Evolutionary conservation across 148 eudicot genomes (phyloP), one percentile per base, ranked within the genome.

Genomic region (Rhododendron molle): DNA sequence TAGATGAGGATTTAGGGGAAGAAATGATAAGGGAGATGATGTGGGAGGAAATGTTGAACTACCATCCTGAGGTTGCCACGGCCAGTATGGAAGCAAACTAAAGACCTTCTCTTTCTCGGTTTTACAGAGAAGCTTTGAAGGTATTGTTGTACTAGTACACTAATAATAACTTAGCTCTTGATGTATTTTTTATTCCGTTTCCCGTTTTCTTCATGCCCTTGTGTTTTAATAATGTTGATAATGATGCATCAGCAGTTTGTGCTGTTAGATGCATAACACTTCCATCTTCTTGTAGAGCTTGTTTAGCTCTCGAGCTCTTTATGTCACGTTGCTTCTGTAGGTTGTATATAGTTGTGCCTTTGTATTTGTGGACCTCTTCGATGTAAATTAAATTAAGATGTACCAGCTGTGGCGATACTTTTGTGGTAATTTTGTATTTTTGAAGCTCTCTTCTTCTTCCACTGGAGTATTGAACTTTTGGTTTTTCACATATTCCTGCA

Each of bases 1-100:
- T 89, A 36, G 94, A 94, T 80, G 96, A 92, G 89, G 92, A 90
- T 84, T 84, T 92, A 47, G 93, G 92, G 43, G 96, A 91, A 85
- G 92, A 86, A n/a, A 90, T 89, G 93, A 94, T 94, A 52, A 87
- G 96, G 83, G 94, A 94, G 83, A 89, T 85, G 89, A 94, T 94
- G 94, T 90, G 93, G 94, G 73, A 40, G 23, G 96, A 94, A 89
- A 92, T 92, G 83, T 89, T 92, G 80, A 91, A 92, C 44, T 92
- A 92, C 88, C 94, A 94, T 82, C 94, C 93, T 7, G 93, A 92
- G 87, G 90, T 87, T 74, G 86, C 84, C 38, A 71, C 80, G 26
- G 40, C 82, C 81, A 81, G 43, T 85, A 40, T 83, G 88, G 85
- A 86, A 69, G 84, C 81, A 23, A 82, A 81, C 85, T 83, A 78